Evolutionary conservation across 768 basidiomycete species (phyloP), one percentile per base, ranked within the genome.

Genomic region (Suillus plorans): DNA sequence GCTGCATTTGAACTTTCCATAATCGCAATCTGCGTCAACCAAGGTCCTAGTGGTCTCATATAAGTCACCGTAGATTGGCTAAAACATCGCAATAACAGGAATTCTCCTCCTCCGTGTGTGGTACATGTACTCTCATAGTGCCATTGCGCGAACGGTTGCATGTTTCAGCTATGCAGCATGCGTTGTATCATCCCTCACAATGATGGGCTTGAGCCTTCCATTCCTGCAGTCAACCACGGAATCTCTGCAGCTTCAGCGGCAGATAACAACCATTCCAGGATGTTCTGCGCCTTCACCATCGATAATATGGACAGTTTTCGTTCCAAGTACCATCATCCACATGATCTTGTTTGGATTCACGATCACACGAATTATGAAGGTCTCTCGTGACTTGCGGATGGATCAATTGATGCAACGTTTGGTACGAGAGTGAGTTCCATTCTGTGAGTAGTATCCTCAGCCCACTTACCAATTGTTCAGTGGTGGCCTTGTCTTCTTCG

Each of bases 81-180:
- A 12, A 22, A 36, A 22, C 16, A 12, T 44, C 3, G 41, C 45
- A 5, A 37, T 34, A 37, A 41, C 34, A 66, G 65, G 47, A 12
- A 66, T 66, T 34, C 65, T 66, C 36, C 28, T 64, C 31, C 63
- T 66, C 20, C 63, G 65, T 5, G 65, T 66, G n/a, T 66, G 65
- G 65, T 58, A 66, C 57, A 63, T 66, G 62, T 66, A 65, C 41
- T 57, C 65, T 14, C 45, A 47, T 50, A 66, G 42, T 25, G 18
- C 10, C 13, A 20, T 62, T 13, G 50, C 31, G 12, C 64, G 61
- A 36, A 22, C 36, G 0, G 25, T 55, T 28, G 64, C 64, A 36
- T 62, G n/a, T n/a, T 41, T 44, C 52, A 65, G 64, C 39, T 65
- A 50, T 25, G 25, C 42, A 20, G 64, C n/a, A 22, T 65, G 64